These are phyloP conservation scores for Colletotrichum melonis DNA, from an alignment of 2,329 filamentous ascomycete species.

Conservation along the genomic window DNA sequence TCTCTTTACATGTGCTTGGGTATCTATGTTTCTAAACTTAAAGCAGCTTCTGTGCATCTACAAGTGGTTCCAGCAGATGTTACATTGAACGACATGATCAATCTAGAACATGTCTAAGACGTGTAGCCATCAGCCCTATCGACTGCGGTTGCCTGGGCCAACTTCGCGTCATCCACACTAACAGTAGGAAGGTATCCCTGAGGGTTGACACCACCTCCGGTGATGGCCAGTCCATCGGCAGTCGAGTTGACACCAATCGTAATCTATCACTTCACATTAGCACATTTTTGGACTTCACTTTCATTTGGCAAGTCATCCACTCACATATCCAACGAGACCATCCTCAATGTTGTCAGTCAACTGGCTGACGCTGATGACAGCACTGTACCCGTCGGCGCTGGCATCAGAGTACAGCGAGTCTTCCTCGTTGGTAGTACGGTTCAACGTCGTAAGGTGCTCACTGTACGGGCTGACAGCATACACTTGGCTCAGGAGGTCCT, in stretches of 20 bases:
- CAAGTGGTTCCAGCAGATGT: neutral
- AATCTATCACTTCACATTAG: too few relatives aligned
- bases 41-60: neutral
- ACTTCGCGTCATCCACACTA: slow-evolving; percentile 4
- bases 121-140: slow-evolving; percentile 12
- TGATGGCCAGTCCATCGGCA: too few relatives aligned
- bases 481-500: neutral
- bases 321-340: slow-evolving; percentile 40
- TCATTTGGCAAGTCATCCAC: too few relatives aligned
- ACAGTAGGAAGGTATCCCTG: slow-evolving; percentile 11
- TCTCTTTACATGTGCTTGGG: neutral
- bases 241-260: too few relatives aligned
- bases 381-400: slow-evolving; percentile 55
- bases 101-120: neutral
- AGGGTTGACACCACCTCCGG: slow-evolving; percentile 1
- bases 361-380: slow-evolving; percentile 62
- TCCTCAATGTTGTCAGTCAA: slow-evolving; percentile 59
- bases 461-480: slow-evolving; percentile 13
- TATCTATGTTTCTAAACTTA: neutral
- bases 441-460: slow-evolving; percentile 4
- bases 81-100: neutral
- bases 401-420: slow-evolving; percentile 53
- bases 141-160: slow-evolving; percentile 7
- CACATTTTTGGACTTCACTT: too few relatives aligned
- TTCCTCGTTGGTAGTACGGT: slow-evolving; percentile 38